Conservation (phyloP, 495 filamentous ascomycete species). For the Friedmanniomyces endolithicus region DNA sequence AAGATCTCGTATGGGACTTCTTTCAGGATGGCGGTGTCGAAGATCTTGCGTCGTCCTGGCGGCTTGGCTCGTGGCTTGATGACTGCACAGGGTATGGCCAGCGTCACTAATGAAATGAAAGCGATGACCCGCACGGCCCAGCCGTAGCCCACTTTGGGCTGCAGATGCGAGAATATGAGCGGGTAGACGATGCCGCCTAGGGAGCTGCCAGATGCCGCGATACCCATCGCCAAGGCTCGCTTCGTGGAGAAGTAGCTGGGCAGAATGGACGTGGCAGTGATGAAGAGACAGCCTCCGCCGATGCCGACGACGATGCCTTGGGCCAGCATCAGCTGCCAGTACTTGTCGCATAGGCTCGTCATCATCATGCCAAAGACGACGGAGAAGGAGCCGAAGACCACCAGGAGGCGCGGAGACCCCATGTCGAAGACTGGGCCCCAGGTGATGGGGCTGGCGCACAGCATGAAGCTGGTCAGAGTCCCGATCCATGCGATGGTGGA, state of each 20-base stretch:
- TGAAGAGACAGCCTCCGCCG: slow-evolving; percentile 7
- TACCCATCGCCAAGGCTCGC: slow-evolving; percentile 37
- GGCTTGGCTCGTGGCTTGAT: slow-evolving; percentile 44
- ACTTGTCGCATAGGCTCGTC: slow-evolving; percentile 9
- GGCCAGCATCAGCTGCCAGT: slow-evolving; percentile 15
- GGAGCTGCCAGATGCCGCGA: slow-evolving; percentile 37
- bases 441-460: slow-evolving; percentile 46
- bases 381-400: slow-evolving; percentile 3
- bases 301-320: slow-evolving; percentile 16
- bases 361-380: slow-evolving; percentile 19
- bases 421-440: slow-evolving; percentile 45
- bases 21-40: slow-evolving; percentile 19
- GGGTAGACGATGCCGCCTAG: slow-evolving; percentile 68
- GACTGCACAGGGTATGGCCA: slow-evolving; percentile 1
- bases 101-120: slow-evolving; percentile 31
- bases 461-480: slow-evolving; percentile 22
- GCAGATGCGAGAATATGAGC: slow-evolving; percentile 54
- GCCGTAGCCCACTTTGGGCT: slow-evolving; percentile 51
- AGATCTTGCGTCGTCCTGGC: slow-evolving; percentile 9
- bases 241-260: slow-evolving; percentile 34
- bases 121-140: slow-evolving; percentile 49
- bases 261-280: slow-evolving; percentile 31
- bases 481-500: slow-evolving; percentile 34
- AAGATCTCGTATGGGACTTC: slow-evolving; percentile 21
- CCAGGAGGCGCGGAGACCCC: slow-evolving; percentile 39